Conservation (phyloP, 257 asterid species). For the Solanum paucissectum region DNA sequence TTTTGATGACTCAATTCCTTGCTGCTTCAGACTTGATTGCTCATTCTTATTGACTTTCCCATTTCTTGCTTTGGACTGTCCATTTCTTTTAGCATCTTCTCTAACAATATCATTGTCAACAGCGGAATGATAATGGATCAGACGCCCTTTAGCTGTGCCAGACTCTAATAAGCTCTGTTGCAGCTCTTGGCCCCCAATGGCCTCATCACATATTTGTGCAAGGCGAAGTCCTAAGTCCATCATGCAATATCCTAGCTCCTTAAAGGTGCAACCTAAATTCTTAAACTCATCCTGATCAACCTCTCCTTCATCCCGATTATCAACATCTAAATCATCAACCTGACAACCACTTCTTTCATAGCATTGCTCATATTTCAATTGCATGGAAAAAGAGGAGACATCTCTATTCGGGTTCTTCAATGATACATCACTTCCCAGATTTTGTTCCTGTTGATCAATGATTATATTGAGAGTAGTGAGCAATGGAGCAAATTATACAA, state of each 20-base stretch:
- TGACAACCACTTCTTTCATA: neutral
- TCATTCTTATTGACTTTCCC: conserved; percentile 1
- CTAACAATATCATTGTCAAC: conserved; percentile 37
- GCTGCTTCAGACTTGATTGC: neutral
- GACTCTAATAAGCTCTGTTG: conserved; percentile 61
- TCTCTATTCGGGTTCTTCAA: conserved; percentile 51
- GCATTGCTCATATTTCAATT: conserved; percentile 50
- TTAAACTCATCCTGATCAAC: conserved; percentile 24
- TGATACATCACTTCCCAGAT: conserved; percentile 77
- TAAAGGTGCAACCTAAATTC: conserved; percentile 41
- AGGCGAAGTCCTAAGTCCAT: conserved; percentile 72
- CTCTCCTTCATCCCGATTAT: neutral
- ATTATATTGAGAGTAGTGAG: neutral
- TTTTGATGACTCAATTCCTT: neutral
- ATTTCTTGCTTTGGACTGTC: neutral
- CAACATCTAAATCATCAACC: neutral
- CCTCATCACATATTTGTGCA: conserved; percentile 61
- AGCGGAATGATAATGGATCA: conserved; percentile 73
- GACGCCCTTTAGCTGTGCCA: conserved; percentile 69
- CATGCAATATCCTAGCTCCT: conserved; percentile 55
- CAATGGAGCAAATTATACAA: neutral
- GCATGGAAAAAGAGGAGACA: conserved; percentile 86
- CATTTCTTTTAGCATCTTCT: conserved; percentile 23
- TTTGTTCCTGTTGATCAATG: conserved; percentile 47
- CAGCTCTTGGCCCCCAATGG: conserved; percentile 56